Evolutionary conservation across 257 asterid species (phyloP).

Genomic region (Solanum sejunctum): DNA sequence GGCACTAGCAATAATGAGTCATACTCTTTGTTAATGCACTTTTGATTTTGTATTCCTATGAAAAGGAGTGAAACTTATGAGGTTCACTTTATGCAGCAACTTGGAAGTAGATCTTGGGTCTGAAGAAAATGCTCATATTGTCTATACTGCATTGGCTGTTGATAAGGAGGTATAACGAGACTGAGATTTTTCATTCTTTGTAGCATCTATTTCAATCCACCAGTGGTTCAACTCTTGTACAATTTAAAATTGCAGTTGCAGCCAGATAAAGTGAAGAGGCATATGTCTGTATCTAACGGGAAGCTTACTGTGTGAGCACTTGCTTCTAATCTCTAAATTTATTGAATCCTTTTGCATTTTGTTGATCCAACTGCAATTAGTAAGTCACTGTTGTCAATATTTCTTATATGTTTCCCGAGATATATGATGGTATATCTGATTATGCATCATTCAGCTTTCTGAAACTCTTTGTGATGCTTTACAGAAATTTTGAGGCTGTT

Average conservation of each 20-base stretch:
- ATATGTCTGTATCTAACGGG: constrained; percentile 46
- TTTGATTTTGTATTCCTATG: not conserved
- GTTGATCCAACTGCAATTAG: not conserved
- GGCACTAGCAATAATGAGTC: not conserved
- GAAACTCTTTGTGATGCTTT: not conserved
- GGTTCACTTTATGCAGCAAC: constrained; percentile 31
- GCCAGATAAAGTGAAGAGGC: constrained; percentile 84
- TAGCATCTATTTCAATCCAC: not conserved
- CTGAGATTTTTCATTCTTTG: not conserved
- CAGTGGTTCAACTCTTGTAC: not conserved
- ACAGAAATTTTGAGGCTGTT: constrained; percentile 73
- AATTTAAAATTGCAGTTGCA: constrained; percentile 52
- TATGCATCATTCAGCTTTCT: not conserved
- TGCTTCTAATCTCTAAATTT: not conserved
- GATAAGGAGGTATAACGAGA: constrained; percentile 62
- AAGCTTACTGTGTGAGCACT: constrained; percentile 62
- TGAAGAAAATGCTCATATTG: constrained; percentile 52
- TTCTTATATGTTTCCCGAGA: not conserved
- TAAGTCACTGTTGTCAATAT: not conserved
- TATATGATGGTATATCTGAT: not conserved
- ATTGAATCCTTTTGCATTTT: not conserved
- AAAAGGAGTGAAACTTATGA: not conserved
- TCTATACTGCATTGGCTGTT: constrained; percentile 54
- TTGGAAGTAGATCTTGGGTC: constrained; percentile 71
- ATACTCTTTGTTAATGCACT: not conserved